phyloP scores from a whole-genome alignment of 1,284 basidiomycete genomes.

The Tilletia setariae region DNA sequence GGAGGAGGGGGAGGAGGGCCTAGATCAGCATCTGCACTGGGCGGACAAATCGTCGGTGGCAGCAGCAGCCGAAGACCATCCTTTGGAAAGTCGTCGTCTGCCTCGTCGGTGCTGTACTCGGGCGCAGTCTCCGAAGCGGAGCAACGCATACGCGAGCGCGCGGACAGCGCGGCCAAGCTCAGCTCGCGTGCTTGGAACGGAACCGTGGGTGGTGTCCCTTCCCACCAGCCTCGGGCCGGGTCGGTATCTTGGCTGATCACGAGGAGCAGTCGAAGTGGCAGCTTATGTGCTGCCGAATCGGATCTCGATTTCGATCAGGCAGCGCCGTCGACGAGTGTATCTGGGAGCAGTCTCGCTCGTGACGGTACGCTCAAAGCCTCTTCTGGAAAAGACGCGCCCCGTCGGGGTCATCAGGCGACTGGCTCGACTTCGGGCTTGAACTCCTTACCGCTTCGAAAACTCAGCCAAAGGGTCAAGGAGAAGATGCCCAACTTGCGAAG shows the following conservation, averaged over 20 bases:
- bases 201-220: no score
- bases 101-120: slow-evolving; percentile 7
- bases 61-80: no score
- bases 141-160: slow-evolving; percentile 1
- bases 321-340: background rate
- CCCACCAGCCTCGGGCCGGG: no score
- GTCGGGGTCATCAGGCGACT: background rate
- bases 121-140: slow-evolving; percentile 6
- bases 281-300: background rate
- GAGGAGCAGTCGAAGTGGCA: no score
- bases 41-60: no score
- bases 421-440: background rate
- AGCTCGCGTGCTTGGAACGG: no score
- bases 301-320: background rate
- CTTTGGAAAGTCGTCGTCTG: background rate
- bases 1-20: no score
- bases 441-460: background rate
- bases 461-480: slow-evolving; percentile 12
- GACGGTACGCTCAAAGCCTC: slow-evolving; percentile 5
- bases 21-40: no score
- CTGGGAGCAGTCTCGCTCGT: background rate
- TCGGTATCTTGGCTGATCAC: no score
- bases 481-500: background rate
- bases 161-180: slow-evolving; percentile 10
- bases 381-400: background rate